Evolutionary conservation across 169 alveolate species (phyloP).

Genomic region (Cardiosporidium cionae): DNA sequence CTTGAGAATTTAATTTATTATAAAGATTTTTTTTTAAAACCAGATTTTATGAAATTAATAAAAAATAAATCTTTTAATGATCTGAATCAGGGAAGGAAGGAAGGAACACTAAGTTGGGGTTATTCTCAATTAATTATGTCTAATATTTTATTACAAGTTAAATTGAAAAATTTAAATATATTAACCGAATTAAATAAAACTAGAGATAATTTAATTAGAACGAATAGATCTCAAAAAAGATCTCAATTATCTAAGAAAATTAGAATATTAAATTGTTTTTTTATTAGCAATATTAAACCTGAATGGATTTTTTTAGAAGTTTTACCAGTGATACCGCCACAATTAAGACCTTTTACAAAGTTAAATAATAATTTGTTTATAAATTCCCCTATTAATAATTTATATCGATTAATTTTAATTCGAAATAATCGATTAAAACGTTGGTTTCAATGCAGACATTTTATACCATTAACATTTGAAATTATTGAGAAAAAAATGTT

Average conservation of each 20-base stretch:
- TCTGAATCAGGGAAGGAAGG: too few species aligned
- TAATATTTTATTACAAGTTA: not conserved
- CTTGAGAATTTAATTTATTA: constrained; percentile 19
- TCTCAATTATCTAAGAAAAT: not conserved
- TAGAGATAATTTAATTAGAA: not conserved
- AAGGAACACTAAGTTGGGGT: too few species aligned
- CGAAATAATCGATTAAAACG: constrained; percentile 22
- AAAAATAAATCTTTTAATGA: not conserved
- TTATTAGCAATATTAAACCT: constrained; percentile 7
- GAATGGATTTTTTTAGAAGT: constrained; percentile 24
- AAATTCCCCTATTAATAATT: constrained; percentile 12
- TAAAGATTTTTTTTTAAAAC: constrained; percentile 6
- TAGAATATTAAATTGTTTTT: constrained; percentile 9
- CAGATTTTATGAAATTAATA: constrained; percentile 4
- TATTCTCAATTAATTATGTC: not conserved
- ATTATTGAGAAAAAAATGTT: not conserved
- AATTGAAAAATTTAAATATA: not conserved
- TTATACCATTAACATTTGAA: constrained; percentile 4
- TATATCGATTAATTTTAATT: constrained; percentile 21
- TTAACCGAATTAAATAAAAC: not conserved
- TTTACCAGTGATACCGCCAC: constrained; percentile 29
- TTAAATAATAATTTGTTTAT: not conserved
- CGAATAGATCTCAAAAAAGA: not conserved
- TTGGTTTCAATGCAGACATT: not conserved
- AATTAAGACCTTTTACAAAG: constrained; percentile 11